These are phyloP conservation scores for Elsinoe ampelina DNA, from an alignment of 2,329 filamentous ascomycete species.

Conservation along the genomic window DNA sequence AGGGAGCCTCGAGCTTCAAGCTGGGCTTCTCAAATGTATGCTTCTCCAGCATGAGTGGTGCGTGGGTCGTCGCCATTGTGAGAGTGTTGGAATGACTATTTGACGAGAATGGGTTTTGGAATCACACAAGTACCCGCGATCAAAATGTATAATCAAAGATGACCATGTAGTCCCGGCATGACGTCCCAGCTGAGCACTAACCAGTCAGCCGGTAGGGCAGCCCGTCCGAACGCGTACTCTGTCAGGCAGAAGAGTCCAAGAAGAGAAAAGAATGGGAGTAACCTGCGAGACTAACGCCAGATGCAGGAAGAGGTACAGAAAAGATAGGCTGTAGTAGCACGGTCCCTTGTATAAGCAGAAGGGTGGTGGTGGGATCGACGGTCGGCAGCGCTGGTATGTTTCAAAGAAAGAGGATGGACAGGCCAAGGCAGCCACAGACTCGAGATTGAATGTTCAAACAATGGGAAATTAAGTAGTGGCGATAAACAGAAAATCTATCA, in stretches of 20 bases:
- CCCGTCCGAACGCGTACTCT: background rate
- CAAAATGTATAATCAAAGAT: background rate
- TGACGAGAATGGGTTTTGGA: background rate
- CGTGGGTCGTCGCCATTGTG: background rate
- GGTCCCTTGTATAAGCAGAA: background rate
- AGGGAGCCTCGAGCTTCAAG: background rate
- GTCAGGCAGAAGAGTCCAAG: background rate
- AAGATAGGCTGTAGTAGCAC: background rate
- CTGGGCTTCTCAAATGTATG: background rate
- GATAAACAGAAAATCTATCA: conserved; percentile 6
- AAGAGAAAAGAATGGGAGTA: background rate
- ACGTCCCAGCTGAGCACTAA: conserved; percentile 9
- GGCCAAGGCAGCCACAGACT: too few relatives aligned
- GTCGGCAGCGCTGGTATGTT: background rate
- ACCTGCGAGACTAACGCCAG: background rate
- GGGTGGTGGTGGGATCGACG: background rate
- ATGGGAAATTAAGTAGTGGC: background rate
- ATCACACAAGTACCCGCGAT: background rate
- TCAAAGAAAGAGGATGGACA: background rate
- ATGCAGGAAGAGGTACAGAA: background rate
- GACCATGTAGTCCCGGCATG: background rate
- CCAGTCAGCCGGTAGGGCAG: background rate
- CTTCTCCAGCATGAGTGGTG: background rate
- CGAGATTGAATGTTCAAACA: background rate
- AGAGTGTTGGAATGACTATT: background rate